Evolutionary conservation across 2,329 filamentous ascomycete species (phyloP).

Genomic region (Aspergillus sp.): DNA sequence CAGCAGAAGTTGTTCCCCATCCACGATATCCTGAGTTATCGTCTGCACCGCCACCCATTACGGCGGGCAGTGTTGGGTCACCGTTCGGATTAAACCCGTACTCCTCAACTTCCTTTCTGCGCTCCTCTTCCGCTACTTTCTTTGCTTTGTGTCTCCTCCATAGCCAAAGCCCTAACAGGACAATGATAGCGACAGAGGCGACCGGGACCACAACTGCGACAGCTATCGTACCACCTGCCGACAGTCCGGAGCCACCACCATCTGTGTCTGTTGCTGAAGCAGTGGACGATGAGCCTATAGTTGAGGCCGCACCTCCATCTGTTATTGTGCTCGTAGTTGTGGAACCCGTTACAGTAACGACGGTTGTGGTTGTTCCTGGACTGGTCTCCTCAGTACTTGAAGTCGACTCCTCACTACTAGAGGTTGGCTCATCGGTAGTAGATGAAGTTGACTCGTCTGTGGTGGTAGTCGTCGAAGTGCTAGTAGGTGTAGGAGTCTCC

Average conservation of each 20-base stretch:
- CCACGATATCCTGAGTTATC: slow-evolving; percentile 80
- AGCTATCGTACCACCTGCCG: slow-evolving; percentile 69
- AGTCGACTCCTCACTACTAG: slow-evolving; percentile 14
- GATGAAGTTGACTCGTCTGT: slow-evolving; percentile 20
- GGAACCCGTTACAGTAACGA: slow-evolving; percentile 19
- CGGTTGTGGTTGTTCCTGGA: slow-evolving; percentile 15
- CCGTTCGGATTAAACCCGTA: slow-evolving; percentile 98
- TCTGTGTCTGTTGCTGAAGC: slow-evolving; percentile 26
- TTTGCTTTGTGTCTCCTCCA: slow-evolving; percentile 87
- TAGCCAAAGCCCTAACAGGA: slow-evolving; percentile 73
- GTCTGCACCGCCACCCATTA: slow-evolving; percentile 63
- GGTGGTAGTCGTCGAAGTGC: neutral
- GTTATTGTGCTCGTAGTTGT: slow-evolving; percentile 14
- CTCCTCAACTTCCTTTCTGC: slow-evolving; percentile 94
- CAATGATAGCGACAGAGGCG: slow-evolving; percentile 77
- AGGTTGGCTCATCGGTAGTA: slow-evolving; percentile 11
- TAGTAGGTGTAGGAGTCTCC: neutral
- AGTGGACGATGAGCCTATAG: slow-evolving; percentile 25
- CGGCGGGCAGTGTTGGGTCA: slow-evolving; percentile 73
- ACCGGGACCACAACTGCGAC: slow-evolving; percentile 94
- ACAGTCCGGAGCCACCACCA: slow-evolving; percentile 36
- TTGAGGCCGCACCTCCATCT: slow-evolving; percentile 23
- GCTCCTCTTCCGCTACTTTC: slow-evolving; percentile 80
- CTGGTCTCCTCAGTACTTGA: slow-evolving; percentile 13
- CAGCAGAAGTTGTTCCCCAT: slow-evolving; percentile 80